These are phyloP conservation scores for Curvularia hawaiiensis DNA, from an alignment of 2,329 filamentous ascomycete species.

Conservation along the genomic window DNA sequence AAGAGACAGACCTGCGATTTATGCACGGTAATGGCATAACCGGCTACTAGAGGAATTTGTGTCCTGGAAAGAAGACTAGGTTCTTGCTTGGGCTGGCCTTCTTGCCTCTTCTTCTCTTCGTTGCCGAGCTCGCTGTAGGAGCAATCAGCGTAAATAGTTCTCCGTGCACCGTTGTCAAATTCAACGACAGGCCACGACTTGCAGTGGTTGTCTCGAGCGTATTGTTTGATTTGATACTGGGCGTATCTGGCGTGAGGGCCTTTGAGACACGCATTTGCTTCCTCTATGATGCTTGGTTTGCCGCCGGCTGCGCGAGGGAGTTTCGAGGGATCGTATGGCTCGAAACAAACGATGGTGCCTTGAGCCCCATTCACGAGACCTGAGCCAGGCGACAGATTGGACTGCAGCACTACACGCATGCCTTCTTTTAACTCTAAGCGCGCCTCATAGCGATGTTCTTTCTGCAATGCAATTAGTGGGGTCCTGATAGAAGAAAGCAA, in stretches of 20 bases:
- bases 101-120: conserved; percentile 14
- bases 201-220: conserved; percentile 42
- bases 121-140: conserved; percentile 55
- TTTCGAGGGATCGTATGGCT: conserved; percentile 38
- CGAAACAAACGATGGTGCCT: conserved; percentile 44
- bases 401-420: conserved; percentile 60
- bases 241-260: conserved; percentile 49
- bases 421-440: conserved; percentile 55
- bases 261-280: conserved; percentile 24
- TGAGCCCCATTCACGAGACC: conserved; percentile 47
- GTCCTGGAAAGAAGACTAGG: conserved; percentile 60
- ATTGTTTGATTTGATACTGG: conserved; percentile 48
- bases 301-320: conserved; percentile 32
- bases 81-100: neutral
- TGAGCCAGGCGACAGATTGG: conserved; percentile 50
- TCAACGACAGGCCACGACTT: conserved; percentile 58
- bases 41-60: conserved; percentile 64
- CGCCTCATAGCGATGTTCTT: conserved; percentile 55
- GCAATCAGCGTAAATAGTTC: conserved; percentile 59
- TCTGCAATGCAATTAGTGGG: conserved; percentile 9
- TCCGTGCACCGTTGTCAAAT: conserved; percentile 56
- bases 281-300: conserved; percentile 7
- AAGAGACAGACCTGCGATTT: conserved; percentile 50
- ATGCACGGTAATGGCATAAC: conserved; percentile 69
- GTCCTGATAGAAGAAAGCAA: too few species aligned